These are phyloP conservation scores for Microsporum audouinii DNA, from an alignment of 2,329 filamentous ascomycete genomes.

Conservation along the genomic window DNA sequence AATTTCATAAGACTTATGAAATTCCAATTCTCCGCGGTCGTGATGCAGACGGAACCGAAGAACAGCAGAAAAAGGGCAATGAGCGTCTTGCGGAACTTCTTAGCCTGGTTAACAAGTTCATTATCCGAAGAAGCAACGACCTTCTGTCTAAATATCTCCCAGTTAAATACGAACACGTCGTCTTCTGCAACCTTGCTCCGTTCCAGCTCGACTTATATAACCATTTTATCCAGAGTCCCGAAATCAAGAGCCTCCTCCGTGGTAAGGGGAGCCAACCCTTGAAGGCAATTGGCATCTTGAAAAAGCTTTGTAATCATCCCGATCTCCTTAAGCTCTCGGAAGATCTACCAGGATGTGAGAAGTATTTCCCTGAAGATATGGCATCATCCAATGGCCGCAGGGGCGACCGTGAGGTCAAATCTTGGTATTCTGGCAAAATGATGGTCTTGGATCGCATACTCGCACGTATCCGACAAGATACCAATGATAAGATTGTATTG, in stretches of 20 bases:
- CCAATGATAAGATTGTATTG: slow-evolving; percentile 97
- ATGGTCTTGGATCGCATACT: slow-evolving; percentile 96
- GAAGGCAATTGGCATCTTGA: slow-evolving; percentile 91
- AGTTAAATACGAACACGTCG: slow-evolving; percentile 97
- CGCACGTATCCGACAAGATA: slow-evolving; percentile 84
- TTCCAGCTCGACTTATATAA: slow-evolving; percentile 94
- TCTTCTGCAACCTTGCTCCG: slow-evolving; percentile 87
- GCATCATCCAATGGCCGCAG: slow-evolving; percentile 78
- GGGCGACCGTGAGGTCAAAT: slow-evolving; percentile 80
- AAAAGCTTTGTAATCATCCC: slow-evolving; percentile 97
- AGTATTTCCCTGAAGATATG: slow-evolving; percentile 73
- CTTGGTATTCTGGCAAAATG: slow-evolving; percentile 98
- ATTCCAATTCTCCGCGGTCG: slow-evolving; percentile 83
- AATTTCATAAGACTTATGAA: slow-evolving; percentile 91
- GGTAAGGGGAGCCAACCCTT: slow-evolving; percentile 93
- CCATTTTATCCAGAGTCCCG: slow-evolving; percentile 89
- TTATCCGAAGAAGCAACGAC: slow-evolving; percentile 94
- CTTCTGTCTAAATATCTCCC: slow-evolving; percentile 95
- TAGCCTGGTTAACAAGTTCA: slow-evolving; percentile 87
- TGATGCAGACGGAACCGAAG: slow-evolving; percentile 77
- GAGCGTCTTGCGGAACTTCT: slow-evolving; percentile 72
- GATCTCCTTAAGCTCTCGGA: slow-evolving; percentile 73
- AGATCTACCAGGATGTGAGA: slow-evolving; percentile 79
- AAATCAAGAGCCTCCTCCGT: slow-evolving; percentile 80
- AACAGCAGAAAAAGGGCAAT: slow-evolving; percentile 70